Evolutionary conservation across 2,329 filamentous ascomycete species (phyloP), one percentile per base, ranked within the genome.

Genomic region (Hymenoscyphus albidus): DNA sequence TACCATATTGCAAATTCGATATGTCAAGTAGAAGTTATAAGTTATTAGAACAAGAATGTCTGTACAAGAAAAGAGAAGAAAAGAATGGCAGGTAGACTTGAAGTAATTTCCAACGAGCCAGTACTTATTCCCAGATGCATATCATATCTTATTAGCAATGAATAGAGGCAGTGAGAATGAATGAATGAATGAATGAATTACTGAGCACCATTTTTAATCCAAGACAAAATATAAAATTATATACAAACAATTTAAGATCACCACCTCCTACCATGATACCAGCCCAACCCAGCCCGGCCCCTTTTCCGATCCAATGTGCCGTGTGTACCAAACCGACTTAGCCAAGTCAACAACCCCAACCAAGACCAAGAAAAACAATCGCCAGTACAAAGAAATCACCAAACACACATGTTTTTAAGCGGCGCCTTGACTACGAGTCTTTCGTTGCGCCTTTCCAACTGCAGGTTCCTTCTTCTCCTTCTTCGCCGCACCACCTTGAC

Each of bases 401-500:
- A 38, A 12, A 51, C 31, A 7, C 12, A 55, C 2, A 44, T 18
- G 4, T 14, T 40, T 18, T 31, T 35, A 62, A 64, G 58, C 65
- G 51, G 60, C 31, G 12, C 69, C 69, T 55, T 75, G 73, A 55
- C 73, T 75, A 54, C 73, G 67, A 10, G 73, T 75, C 67, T 69
- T 69, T 27, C 73, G 66, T 44, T 70, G 65, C 16, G 70, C 70
- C 44, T 58, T 61, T 16, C 73, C 73, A 48, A 70, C 67, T 58
- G 67, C 63, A 44, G 72, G 69, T 27, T 55, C 62, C 42, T 73
- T 73, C 65, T 74, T 75, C 59, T 73, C 72, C 62, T 74, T 74
- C 63, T 71, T 70, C 1, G 69, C 56, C 9, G 55, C 59, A 35
- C 67, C 67, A 61, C 68, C 68, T 5, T 64, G 31, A 13, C 48